Evolutionary conservation across 768 basidiomycete genomes (phyloP), one percentile per base, ranked within the genome.

Genomic region (Xerocomellus intermedius): DNA sequence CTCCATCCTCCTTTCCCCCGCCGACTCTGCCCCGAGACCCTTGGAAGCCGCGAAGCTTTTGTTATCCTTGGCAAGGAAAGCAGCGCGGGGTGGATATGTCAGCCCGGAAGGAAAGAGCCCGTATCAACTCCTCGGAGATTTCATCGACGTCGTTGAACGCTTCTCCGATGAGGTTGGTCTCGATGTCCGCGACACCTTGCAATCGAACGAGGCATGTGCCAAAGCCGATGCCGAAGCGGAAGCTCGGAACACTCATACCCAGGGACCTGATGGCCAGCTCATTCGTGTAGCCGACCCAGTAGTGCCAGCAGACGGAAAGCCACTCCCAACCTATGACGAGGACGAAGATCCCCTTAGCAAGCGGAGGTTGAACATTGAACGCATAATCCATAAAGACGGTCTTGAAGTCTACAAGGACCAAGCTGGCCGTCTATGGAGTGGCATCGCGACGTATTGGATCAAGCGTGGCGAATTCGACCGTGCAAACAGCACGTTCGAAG

Each of bases 371-470:
- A 91, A 98, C 65, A 85, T 99, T 54, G 95, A 96, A 64, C 74
- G 77, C 36, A 88, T 99, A 55, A 81, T 99, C 38, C 81, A 81
- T 28, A 83, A 85, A 58, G 94, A 98, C 61, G 97, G 97, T 16
- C 77, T 99, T 24, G 79, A 77, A 2, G 77, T 95, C 17, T 98
- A 98, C 73, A 94, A 93, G 68, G 97, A 99, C 69, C 97, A 99
- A 73, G 93, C 95, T 2, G 97, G 97, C 12, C 84, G 92, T 47
- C 73, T 99, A 28, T 99, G 95, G 96, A 89, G 93, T 6, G 97
- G 96, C 1, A 73, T 98, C 28, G 95, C 95, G 2, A 98, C 95
- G 0, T 98, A 96, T 68, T 99, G 96, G 96, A 95, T 95, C 71
- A 97, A 97, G 73, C 86, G 94, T 6, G 92, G 83, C 50, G 97